Evolutionary conservation across 2,329 filamentous ascomycete species (phyloP).

Genomic region (Akanthomyces dipterigenus): DNA sequence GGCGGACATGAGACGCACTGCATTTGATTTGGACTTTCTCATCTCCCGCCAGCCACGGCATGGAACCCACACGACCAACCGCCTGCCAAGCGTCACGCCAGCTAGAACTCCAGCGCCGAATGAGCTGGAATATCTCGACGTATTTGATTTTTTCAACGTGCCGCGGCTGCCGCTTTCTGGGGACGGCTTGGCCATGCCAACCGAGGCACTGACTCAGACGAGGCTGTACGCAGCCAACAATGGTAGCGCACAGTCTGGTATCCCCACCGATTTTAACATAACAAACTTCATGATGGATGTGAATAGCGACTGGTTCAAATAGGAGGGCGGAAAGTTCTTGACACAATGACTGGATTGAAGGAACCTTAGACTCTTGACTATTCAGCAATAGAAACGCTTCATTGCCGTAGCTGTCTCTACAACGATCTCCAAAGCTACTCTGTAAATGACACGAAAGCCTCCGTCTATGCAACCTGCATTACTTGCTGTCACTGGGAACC

Average conservation of each 20-base stretch:
- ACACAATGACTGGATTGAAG: not conserved
- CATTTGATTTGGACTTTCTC: constrained; percentile 83
- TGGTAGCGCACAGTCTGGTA: constrained; percentile 20
- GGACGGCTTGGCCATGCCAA: constrained; percentile 16
- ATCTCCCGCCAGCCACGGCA: constrained; percentile 72
- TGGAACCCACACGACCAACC: constrained; percentile 31
- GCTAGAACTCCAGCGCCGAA: constrained; percentile 67
- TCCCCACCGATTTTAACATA: constrained; percentile 63
- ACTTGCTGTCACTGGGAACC: not conserved
- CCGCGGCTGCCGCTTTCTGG: constrained; percentile 55
- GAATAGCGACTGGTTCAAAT: constrained; percentile 66
- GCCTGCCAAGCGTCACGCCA: constrained; percentile 49
- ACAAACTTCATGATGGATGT: constrained; percentile 72
- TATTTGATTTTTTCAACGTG: constrained; percentile 93
- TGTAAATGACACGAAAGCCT: not conserved
- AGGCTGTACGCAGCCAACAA: constrained; percentile 23
- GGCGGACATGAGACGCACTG: constrained; percentile 84
- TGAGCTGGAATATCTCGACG: constrained; percentile 83
- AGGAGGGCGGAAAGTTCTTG: constrained; percentile 27
- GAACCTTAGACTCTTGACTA: not conserved
- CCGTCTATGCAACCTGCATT: not conserved
- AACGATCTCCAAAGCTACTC: not conserved
- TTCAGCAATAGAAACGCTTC: not conserved
- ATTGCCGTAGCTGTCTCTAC: not conserved
- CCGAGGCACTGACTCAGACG: constrained; percentile 16